These are phyloP conservation scores for Kokia cookei DNA, from an alignment of 441 rosid species.

Conservation along the genomic window DNA sequence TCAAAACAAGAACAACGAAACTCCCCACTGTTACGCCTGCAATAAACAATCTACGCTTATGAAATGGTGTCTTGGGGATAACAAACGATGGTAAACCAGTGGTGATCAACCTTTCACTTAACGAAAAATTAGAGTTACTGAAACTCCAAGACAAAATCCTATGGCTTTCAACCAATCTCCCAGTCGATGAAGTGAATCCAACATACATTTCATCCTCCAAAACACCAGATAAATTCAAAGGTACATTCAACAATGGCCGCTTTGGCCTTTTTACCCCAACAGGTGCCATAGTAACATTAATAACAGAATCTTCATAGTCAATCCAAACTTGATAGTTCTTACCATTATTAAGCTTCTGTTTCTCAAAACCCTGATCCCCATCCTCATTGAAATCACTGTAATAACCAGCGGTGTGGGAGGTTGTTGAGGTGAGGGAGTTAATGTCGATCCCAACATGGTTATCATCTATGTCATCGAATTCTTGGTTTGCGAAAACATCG, in stretches of 20 bases:
- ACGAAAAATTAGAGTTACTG: slow-evolving; percentile 43
- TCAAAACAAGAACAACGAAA: slow-evolving; percentile 25
- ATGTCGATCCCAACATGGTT: slow-evolving; percentile 66
- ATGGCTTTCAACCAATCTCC: slow-evolving; percentile 48
- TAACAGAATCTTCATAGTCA: slow-evolving; percentile 43
- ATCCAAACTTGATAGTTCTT: slow-evolving; percentile 73
- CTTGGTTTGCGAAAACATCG: slow-evolving; percentile 20
- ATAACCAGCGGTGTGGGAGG: slow-evolving; percentile 38
- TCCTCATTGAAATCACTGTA: slow-evolving; percentile 22
- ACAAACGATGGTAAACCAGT: slow-evolving; percentile 66
- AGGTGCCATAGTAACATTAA: slow-evolving; percentile 50
- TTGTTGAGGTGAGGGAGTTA: slow-evolving; percentile 46
- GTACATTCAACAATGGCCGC: slow-evolving; percentile 34
- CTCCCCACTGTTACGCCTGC: slow-evolving; percentile 35
- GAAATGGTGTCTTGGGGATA: slow-evolving; percentile 36
- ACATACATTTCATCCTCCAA: slow-evolving; percentile 65
- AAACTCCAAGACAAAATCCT: slow-evolving; percentile 71
- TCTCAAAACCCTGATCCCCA: slow-evolving; percentile 22
- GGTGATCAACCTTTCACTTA: slow-evolving; percentile 47
- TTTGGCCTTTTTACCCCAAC: slow-evolving; percentile 37
- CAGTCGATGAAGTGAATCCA: slow-evolving; percentile 65
- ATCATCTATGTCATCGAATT: slow-evolving; percentile 19
- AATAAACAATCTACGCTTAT: slow-evolving; percentile 47
- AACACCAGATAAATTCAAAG: slow-evolving; percentile 43
- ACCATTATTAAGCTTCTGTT: slow-evolving; percentile 49